phyloP scores from a whole-genome alignment of 129 eudicot species.

The Flaveria trinervia region DNA sequence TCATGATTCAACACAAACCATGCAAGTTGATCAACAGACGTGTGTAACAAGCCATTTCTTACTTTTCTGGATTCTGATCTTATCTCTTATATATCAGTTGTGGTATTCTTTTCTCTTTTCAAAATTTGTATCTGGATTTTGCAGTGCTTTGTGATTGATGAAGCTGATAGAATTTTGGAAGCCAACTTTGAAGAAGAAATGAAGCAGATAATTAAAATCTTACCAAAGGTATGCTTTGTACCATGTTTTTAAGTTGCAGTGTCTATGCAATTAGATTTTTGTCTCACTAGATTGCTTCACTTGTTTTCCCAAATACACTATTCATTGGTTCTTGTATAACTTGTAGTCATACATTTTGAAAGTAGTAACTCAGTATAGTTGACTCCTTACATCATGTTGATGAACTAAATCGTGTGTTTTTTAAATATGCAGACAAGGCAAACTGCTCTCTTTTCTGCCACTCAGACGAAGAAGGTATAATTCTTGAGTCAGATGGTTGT shows the following conservation, averaged over 20 bases:
- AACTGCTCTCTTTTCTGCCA: constrained; percentile 92
- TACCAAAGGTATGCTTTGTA: constrained; percentile 64
- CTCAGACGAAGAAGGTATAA: constrained; percentile 82
- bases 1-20: background rate
- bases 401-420: constrained; percentile 24
- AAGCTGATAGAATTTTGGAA: constrained; percentile 96
- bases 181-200: constrained; percentile 91
- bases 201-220: constrained; percentile 74
- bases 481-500: background rate
- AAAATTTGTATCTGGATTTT: constrained; percentile 14
- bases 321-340: background rate
- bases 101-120: background rate
- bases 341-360: too few species aligned
- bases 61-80: background rate
- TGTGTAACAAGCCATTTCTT: background rate
- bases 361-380: background rate
- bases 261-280: background rate
- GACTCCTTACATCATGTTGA: background rate
- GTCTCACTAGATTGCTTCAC: background rate
- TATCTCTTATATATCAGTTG: background rate
- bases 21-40: background rate
- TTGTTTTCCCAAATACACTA: background rate
- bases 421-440: constrained; percentile 60
- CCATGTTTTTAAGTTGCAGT: background rate
- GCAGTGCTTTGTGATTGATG: constrained; percentile 89